Percentiles rank a stretch among this genome's conserved stretches.
Evolutionary conservation across 2,329 filamentous ascomycete genomes (phyloP).

Genomic region (Pseudogymnoascus sp.): DNA sequence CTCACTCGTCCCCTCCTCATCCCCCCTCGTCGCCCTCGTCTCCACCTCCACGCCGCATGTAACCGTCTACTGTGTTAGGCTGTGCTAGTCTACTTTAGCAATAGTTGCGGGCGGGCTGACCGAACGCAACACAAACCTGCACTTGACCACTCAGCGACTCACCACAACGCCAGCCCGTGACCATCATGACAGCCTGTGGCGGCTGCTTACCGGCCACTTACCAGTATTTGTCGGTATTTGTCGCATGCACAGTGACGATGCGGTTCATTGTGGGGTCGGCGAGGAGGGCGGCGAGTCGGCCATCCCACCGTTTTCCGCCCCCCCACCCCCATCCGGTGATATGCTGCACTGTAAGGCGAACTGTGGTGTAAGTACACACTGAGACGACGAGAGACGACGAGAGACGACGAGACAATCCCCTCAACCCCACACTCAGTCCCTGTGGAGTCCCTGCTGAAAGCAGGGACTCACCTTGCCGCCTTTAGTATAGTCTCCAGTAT

Average conservation of each 20-base stretch:
- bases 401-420: not conserved
- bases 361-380: not conserved
- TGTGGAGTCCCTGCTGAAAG: not conserved
- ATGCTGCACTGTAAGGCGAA: not conserved
- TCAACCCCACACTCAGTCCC: constrained; percentile 8
- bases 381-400: not conserved
- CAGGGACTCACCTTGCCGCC: not conserved
- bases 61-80: not conserved
- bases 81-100: not conserved
- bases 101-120: not conserved
- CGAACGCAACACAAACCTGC: not conserved
- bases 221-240: too few species aligned
- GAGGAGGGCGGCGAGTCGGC: not conserved
- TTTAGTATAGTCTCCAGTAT: not conserved
- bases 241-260: not conserved
- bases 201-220: not conserved
- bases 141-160: not conserved
- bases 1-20: not conserved
- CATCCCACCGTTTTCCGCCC: not conserved
- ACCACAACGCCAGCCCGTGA: not conserved
- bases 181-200: not conserved
- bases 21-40: not conserved
- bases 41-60: constrained; percentile 5
- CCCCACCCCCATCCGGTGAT: not conserved
- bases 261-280: constrained; percentile 7